These are phyloP conservation scores for Plasmopara muralis DNA, from an alignment of 352 stramenopile genomes.

Conservation along the genomic window DNA sequence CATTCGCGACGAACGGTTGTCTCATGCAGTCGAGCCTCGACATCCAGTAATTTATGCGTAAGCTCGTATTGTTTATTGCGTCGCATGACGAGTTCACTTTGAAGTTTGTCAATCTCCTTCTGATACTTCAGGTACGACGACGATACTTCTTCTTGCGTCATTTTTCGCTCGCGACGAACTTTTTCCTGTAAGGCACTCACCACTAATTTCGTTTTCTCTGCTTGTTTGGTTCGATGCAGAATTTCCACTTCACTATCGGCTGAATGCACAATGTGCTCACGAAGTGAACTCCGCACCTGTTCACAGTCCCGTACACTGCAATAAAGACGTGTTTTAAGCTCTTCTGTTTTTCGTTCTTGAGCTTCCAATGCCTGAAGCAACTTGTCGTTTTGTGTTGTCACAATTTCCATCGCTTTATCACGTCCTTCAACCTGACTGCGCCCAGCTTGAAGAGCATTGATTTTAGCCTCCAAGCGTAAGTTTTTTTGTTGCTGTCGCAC, in stretches of 20 bases:
- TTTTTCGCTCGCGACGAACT: conserved; percentile 39
- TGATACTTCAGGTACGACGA: conserved; percentile 39
- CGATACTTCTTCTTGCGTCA: conserved; percentile 41
- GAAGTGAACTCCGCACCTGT: conserved; percentile 26
- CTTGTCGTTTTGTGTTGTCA: conserved; percentile 64
- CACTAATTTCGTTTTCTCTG: conserved; percentile 28
- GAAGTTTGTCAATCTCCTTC: conserved; percentile 54
- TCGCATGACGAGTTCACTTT: conserved; percentile 63
- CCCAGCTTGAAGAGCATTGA: conserved; percentile 47
- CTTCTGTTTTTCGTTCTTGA: conserved; percentile 35
- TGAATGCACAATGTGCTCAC: conserved; percentile 17
- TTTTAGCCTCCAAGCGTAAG: conserved; percentile 46
- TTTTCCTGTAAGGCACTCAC: conserved; percentile 45
- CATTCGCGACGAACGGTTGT: conserved; percentile 30
- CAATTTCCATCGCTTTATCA: conserved; percentile 69
- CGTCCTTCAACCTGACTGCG: conserved; percentile 46
- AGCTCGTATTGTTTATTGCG: conserved; percentile 80
- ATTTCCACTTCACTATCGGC: conserved; percentile 44
- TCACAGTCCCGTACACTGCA: conserved; percentile 32
- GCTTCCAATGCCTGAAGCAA: conserved; percentile 54
- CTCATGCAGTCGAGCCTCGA: conserved; percentile 43
- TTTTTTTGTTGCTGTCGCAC: conserved; percentile 44
- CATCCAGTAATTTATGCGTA: conserved; percentile 55
- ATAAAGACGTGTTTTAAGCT: conserved; percentile 19
- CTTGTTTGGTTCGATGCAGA: conserved; percentile 40